These are phyloP conservation scores for Podospora sp. DNA, from an alignment of 495 filamentous ascomycete species.

Conservation along the genomic window DNA sequence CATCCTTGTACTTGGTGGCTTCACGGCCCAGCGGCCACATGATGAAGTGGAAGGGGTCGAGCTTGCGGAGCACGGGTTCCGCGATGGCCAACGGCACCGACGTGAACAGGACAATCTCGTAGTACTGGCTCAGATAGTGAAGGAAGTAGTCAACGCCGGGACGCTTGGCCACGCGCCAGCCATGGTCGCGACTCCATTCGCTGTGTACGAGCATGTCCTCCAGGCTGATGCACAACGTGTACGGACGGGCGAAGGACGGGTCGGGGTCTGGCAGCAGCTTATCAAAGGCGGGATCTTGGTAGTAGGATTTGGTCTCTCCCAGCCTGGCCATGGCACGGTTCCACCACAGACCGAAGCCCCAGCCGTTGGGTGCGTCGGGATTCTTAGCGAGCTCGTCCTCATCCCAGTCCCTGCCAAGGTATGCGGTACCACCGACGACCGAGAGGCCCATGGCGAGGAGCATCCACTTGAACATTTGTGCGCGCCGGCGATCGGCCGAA, in stretches of 20 bases:
- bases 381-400: slow-evolving; percentile 72
- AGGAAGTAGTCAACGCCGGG: slow-evolving; percentile 97
- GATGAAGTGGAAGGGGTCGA: slow-evolving; percentile 95
- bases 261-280: slow-evolving; percentile 91
- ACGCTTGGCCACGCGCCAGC: slow-evolving; percentile 93
- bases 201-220: slow-evolving; percentile 94
- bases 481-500: slow-evolving; percentile 79
- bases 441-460: slow-evolving; percentile 50
- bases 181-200: slow-evolving; percentile 90
- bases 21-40: slow-evolving; percentile 95
- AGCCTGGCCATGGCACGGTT: slow-evolving; percentile 74
- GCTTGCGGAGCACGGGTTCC: slow-evolving; percentile 85
- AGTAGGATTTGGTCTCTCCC: slow-evolving; percentile 77
- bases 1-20: slow-evolving; percentile 91
- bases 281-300: slow-evolving; percentile 92
- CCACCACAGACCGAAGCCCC: slow-evolving; percentile 67
- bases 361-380: slow-evolving; percentile 68
- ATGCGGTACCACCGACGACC: slow-evolving; percentile 45
- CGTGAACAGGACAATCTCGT: slow-evolving; percentile 95
- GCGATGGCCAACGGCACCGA: slow-evolving; percentile 77
- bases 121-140: slow-evolving; percentile 94
- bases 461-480: slow-evolving; percentile 64
- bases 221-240: slow-evolving; percentile 87
- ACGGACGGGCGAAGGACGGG: slow-evolving; percentile 78
- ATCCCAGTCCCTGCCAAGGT: slow-evolving; percentile 81